A percentile compares a stretch with the other conserved stretches of the same genome.
These are phyloP conservation scores for Nakazawaea wyomingensis DNA, from an alignment of 805 yeast genomes.

Conservation along the genomic window DNA sequence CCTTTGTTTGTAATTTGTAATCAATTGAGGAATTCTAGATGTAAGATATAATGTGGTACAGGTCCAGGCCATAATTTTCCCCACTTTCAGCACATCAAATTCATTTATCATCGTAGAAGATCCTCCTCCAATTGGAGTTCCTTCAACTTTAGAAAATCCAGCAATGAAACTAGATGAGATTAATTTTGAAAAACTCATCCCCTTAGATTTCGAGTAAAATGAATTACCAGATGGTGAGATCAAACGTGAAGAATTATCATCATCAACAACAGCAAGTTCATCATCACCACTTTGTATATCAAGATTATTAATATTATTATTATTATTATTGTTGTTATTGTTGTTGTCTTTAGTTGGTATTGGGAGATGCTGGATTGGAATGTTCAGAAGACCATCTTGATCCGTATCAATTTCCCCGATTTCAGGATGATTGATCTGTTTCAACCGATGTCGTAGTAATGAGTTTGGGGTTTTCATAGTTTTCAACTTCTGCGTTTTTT, in stretches of 20 bases:
- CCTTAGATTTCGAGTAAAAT: background rate
- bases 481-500: constrained; percentile 5
- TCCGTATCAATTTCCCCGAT: constrained; percentile 11
- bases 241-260: constrained; percentile 1
- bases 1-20: constrained; percentile 38
- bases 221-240: background rate
- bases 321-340: background rate
- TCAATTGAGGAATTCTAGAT: constrained; percentile 49
- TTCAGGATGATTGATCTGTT: background rate
- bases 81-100: constrained; percentile 15
- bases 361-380: constrained; percentile 8
- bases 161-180: constrained; percentile 25
- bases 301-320: no score
- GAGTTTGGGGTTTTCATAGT: constrained; percentile 2
- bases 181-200: constrained; percentile 17
- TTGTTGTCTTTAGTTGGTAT: constrained; percentile 1
- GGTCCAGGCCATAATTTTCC: constrained; percentile 41
- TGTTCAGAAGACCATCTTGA: background rate
- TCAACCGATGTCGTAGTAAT: constrained; percentile 6
- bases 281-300: no score
- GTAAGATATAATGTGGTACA: constrained; percentile 44
- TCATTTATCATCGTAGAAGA: background rate
- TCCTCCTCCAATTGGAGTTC: constrained; percentile 20
- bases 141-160: constrained; percentile 24
- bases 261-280: no score